Evolutionary conservation across 805 yeast species (phyloP), one percentile per base, ranked within the genome.

Genomic region (Myxozyma neglecta): DNA sequence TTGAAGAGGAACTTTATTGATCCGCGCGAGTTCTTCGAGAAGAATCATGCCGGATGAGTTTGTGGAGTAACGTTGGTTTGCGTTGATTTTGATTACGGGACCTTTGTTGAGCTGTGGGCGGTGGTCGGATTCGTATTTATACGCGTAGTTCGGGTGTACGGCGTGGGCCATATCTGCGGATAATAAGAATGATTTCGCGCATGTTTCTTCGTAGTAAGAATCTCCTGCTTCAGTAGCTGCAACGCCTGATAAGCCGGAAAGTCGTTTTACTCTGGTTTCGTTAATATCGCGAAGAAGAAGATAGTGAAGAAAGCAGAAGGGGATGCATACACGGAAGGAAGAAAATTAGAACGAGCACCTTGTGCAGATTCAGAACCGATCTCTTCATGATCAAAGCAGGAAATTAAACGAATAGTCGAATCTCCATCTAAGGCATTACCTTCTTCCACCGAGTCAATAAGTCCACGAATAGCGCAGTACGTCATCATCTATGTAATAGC

Each of bases 141-240:
- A 82, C 4, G 83, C 76, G 74, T 93, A 93, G 75, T 93, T 93
- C 60, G 99, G 99, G 74, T 93, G 97, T 43, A 93, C 88, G 37
- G 97, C 98, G 73, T 93, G 99, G 1, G 98, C 97, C 85, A 91
- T 94, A 74, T 93, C 99, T 0, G 97, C 89, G 0, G 97, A 92
- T 49, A 94, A 74, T 68, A 93, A 81, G 74, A 94, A 92, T 1
- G 97, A 90, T 72, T 86, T 87, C 9, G 75, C 69, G 47, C 70
- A 59, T 1, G 74, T 71, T 61, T 70, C 69, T 20, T 63, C 66
- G 40, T 57, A 54, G 32, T 45, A 50, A 4, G 39, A 55, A 14
- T 52, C 59, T 9, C 39, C 36, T 11, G 43, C 61, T 45, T 79
- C 76, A 39, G 76, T 74, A 18, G 52, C 48, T 11, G 59, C 76